A percentile compares a stretch with the other conserved stretches of the same genome.
Evolutionary conservation across 1,284 basidiomycete species (phyloP).

Genomic region (Erythrobasidium hasegawianum): DNA sequence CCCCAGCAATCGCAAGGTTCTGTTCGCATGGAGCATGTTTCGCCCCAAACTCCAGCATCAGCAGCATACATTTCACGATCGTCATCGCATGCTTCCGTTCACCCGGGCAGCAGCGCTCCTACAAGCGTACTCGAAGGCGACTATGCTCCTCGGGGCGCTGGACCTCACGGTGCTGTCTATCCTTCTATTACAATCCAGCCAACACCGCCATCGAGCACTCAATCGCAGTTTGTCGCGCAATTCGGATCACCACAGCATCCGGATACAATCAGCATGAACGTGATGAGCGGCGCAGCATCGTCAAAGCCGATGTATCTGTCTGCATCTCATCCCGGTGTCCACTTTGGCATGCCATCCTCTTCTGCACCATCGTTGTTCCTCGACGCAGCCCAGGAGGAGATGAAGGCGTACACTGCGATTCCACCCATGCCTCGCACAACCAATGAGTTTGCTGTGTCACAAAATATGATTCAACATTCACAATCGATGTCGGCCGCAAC

Average conservation of each 20-base stretch:
- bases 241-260: neutral
- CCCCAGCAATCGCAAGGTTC: neutral
- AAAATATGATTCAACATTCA: too few species aligned
- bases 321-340: constrained; percentile 22
- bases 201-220: constrained; percentile 18
- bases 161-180: neutral
- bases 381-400: neutral
- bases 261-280: too few species aligned
- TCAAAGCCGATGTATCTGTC: constrained; percentile 22
- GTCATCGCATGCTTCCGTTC: neutral
- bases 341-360: neutral
- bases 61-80: neutral
- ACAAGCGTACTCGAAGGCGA: constrained; percentile 1
- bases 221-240: constrained; percentile 27
- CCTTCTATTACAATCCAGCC: constrained; percentile 7
- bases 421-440: neutral
- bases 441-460: too few species aligned
- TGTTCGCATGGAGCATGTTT: constrained; percentile 7
- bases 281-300: constrained; percentile 7
- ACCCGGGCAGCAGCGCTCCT: neutral
- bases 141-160: neutral
- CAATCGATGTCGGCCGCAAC: too few species aligned
- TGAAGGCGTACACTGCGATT: neutral
- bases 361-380: neutral
- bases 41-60: neutral